Evolutionary conservation across 2,329 filamentous ascomycete species (phyloP).

Genomic region (Zymoseptoria passerinii): DNA sequence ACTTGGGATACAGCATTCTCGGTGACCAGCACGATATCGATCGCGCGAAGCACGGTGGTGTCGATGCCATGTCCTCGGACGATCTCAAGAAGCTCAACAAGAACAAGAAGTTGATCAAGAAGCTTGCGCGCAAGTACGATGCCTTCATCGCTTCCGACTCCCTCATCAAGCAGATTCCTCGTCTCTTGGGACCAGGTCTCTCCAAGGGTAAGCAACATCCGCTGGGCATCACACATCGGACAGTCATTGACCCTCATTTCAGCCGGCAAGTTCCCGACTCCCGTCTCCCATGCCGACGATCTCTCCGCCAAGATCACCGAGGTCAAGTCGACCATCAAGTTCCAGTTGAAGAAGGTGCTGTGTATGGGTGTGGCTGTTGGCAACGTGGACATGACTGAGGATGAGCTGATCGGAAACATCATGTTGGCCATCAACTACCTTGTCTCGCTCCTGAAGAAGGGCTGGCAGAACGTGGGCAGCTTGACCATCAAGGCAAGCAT

Average conservation of each 20-base stretch:
- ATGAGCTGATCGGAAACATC: slow-evolving; percentile 96
- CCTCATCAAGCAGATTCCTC: slow-evolving; percentile 99
- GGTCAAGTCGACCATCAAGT: slow-evolving; percentile 99
- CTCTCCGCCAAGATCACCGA: slow-evolving; percentile 92
- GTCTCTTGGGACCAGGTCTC: slow-evolving; percentile 97
- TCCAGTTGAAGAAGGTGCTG: slow-evolving; percentile 99
- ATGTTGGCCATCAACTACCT: slow-evolving; percentile 99
- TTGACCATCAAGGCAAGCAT: slow-evolving; percentile 99
- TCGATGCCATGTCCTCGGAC: slow-evolving; percentile 96
- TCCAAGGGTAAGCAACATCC: slow-evolving; percentile 65
- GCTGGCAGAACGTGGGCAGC: slow-evolving; percentile 99
- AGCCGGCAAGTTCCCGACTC: slow-evolving; percentile 99
- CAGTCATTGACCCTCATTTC: slow-evolving; percentile 28
- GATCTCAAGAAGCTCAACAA: slow-evolving; percentile 99
- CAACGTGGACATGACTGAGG: slow-evolving; percentile 94
- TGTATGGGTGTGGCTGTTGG: slow-evolving; percentile 99
- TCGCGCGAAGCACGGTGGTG: slow-evolving; percentile 97
- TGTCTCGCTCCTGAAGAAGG: slow-evolving; percentile 99
- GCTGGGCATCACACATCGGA: neutral
- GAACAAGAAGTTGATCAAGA: slow-evolving; percentile 99
- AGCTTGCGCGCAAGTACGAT: slow-evolving; percentile 99
- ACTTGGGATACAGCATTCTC: slow-evolving; percentile 54
- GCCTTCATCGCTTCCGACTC: slow-evolving; percentile 95
- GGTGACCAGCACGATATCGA: slow-evolving; percentile 98
- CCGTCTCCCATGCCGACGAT: slow-evolving; percentile 94